Percentiles rank a stretch among this genome's conserved stretches.
phyloP scores from a whole-genome alignment of 192 early-diverging fungal genomes.

The Rhizoclosmatium sp. region DNA sequence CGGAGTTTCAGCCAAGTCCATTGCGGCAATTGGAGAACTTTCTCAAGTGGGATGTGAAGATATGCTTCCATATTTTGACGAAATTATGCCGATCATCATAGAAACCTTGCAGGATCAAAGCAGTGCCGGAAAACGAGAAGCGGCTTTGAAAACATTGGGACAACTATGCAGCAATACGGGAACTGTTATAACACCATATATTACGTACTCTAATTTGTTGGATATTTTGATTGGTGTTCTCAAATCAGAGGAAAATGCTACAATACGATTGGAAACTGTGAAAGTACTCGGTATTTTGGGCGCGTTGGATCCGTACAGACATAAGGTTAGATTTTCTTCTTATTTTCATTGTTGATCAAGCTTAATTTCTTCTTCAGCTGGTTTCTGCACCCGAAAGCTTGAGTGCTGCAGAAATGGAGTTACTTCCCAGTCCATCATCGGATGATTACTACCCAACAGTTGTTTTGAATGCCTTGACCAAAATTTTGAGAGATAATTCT shows the following conservation, averaged over 20 bases:
- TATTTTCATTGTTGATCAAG: not conserved
- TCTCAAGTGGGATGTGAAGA: slow-evolving; percentile 85
- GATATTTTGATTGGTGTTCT: slow-evolving; percentile 79
- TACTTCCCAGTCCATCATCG: slow-evolving; percentile 75
- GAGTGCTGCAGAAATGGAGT: slow-evolving; percentile 38
- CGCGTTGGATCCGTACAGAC: slow-evolving; percentile 90
- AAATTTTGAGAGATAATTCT: slow-evolving; percentile 84
- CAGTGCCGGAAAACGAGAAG: slow-evolving; percentile 81
- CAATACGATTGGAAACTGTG: slow-evolving; percentile 83
- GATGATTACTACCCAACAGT: slow-evolving; percentile 93
- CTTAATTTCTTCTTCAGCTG: slow-evolving; percentile 38
- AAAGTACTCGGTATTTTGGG: slow-evolving; percentile 94
- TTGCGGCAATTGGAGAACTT: slow-evolving; percentile 84
- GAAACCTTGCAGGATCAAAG: slow-evolving; percentile 89
- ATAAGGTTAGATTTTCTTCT: slow-evolving; percentile 51
- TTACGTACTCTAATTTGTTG: slow-evolving; percentile 86
- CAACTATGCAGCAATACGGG: slow-evolving; percentile 87
- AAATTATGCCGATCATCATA: slow-evolving; percentile 85
- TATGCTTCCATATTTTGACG: slow-evolving; percentile 79
- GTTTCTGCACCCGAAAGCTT: slow-evolving; percentile 50
- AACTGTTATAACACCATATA: slow-evolving; percentile 87
- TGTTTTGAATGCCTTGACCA: slow-evolving; percentile 85
- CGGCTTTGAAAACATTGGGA: slow-evolving; percentile 86
- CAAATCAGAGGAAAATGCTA: slow-evolving; percentile 77
- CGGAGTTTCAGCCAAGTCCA: slow-evolving; percentile 78